Conservation (phyloP, 2,329 filamentous ascomycete species). For the Emergomyces orientalis region DNA sequence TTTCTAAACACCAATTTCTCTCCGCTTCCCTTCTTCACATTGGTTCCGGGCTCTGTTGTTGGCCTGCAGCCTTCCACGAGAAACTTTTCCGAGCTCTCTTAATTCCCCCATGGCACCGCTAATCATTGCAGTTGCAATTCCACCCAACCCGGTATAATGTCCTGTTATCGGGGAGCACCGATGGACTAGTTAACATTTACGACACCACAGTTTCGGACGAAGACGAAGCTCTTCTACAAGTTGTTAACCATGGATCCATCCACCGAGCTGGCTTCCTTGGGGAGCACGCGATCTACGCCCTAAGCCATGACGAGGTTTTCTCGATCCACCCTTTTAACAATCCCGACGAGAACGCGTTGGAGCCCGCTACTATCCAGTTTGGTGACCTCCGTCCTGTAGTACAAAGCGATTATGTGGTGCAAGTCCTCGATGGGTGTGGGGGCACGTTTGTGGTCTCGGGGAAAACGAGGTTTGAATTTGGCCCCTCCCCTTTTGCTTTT, state of each 20-base stretch:
- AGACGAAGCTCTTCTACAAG: constrained; percentile 53
- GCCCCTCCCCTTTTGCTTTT: background rate
- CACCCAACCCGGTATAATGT: constrained; percentile 45
- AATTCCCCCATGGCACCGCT: background rate
- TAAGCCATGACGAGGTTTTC: constrained; percentile 55
- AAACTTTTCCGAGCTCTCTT: background rate
- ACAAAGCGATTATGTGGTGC: constrained; percentile 51
- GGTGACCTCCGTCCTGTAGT: constrained; percentile 49
- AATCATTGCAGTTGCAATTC: constrained; percentile 36
- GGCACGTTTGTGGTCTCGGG: constrained; percentile 40
- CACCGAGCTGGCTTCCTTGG: constrained; percentile 53
- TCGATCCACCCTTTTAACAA: constrained; percentile 48
- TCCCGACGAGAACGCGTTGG: constrained; percentile 39
- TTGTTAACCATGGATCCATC: constrained; percentile 54
- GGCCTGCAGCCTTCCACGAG: background rate
- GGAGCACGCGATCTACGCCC: constrained; percentile 44
- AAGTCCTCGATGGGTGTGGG: constrained; percentile 39
- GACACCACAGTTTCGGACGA: constrained; percentile 49
- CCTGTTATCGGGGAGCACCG: constrained; percentile 53
- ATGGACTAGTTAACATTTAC: constrained; percentile 55
- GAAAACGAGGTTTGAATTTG: constrained; percentile 38
- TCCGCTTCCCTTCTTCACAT: background rate
- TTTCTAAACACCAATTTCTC: background rate
- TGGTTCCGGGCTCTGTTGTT: background rate
- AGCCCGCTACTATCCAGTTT: constrained; percentile 40